Evolutionary conservation across 139 green algal genomes (phyloP), one percentile per base, ranked within the genome.

Genomic region (Gonium pectorale): DNA sequence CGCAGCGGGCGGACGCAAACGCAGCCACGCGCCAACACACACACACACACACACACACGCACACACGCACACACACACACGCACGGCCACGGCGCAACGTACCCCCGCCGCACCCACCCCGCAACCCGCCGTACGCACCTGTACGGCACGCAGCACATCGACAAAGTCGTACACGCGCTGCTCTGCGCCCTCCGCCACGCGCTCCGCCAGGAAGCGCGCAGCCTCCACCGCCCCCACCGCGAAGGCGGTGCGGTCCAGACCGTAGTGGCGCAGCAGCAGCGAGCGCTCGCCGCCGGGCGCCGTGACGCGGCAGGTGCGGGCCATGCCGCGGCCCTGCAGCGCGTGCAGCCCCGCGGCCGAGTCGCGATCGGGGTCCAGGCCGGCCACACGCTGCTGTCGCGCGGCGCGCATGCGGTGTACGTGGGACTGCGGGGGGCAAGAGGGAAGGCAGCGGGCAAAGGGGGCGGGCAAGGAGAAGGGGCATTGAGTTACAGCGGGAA

Each of bases 81-180:
- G n/a, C n/a, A n/a, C n/a, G n/a, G n/a, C n/a, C n/a, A n/a, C n/a
- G n/a, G n/a, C n/a, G n/a, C n/a, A n/a, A n/a, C n/a, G n/a, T n/a
- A n/a, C n/a, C n/a, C n/a, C n/a, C n/a, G n/a, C n/a, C n/a, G n/a
- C n/a, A n/a, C n/a, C n/a, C n/a, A n/a, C n/a, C n/a, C n/a, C n/a
- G n/a, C n/a, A n/a, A n/a, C n/a, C n/a, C n/a, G n/a, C n/a, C n/a
- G n/a, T n/a, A 56, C 49, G 13, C 60, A 9, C 60, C 60, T 19
- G 60, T 22, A 68, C 13, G 7, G 88, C 94, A 27, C 75, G 83
- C 46, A 99, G 90, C 38, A 99, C 96, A 80, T 99, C 97, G 67
- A 99, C 91, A 97, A 99, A 99, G 93, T 98, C 94, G 90, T 95
- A 99, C 33, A 99, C 78, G 67, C 91, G 95, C 89, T 98, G 92